These are phyloP conservation scores for Magnaporthiopsis incrustans DNA, from an alignment of 2,329 filamentous ascomycete species.

Conservation along the genomic window DNA sequence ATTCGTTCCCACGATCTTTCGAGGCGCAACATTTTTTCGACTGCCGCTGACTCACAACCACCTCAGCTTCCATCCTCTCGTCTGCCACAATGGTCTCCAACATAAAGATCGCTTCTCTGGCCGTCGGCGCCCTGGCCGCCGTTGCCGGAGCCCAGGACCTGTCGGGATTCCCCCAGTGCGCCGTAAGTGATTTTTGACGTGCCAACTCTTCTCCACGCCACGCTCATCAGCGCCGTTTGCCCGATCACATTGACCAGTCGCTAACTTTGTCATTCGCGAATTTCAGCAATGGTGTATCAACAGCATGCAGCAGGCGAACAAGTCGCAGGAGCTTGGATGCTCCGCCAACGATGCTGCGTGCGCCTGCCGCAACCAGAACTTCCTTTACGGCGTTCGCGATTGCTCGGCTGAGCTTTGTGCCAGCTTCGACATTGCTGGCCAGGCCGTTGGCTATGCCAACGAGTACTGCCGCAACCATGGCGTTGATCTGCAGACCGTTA, in stretches of 20 bases:
- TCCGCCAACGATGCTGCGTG: conserved; percentile 30
- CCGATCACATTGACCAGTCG: not conserved
- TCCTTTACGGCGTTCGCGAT: conserved; percentile 42
- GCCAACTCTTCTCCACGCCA: conserved; percentile 9
- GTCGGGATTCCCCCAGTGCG: conserved; percentile 38
- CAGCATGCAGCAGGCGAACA: conserved; percentile 37
- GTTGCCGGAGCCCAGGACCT: conserved; percentile 32
- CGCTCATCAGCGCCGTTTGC: not conserved
- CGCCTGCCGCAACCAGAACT: conserved; percentile 39
- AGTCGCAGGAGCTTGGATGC: conserved; percentile 39
- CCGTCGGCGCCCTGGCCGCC: conserved; percentile 33
- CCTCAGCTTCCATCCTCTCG: not conserved
- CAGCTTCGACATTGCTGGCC: conserved; percentile 22
- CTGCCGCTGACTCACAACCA: not conserved
- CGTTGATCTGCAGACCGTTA: not conserved
- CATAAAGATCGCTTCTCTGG: conserved; percentile 14
- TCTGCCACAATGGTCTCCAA: not conserved
- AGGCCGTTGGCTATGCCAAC: conserved; percentile 31
- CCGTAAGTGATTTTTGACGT: conserved; percentile 34
- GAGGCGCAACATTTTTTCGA: not conserved
- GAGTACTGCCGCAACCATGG: conserved; percentile 29
- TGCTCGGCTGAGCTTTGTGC: conserved; percentile 38
- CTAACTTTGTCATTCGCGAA: not conserved
- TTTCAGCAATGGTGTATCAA: conserved; percentile 28
- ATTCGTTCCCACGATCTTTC: not conserved